phyloP scores from a whole-genome alignment of 306 rosid genomes.

The Chamaecrista fasciculata region DNA sequence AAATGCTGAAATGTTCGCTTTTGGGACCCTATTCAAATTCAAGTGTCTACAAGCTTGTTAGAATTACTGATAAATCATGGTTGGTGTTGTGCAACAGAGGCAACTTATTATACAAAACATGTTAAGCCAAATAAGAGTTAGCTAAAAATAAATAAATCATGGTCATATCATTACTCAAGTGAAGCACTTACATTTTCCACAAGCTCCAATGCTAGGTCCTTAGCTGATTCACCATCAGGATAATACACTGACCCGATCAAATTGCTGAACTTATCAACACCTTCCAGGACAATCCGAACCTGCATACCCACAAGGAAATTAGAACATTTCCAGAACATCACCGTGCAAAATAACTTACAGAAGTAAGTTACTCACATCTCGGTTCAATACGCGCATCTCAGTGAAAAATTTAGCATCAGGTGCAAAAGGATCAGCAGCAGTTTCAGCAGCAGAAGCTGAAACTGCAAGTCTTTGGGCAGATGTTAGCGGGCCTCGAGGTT shows the following conservation, averaged over 20 bases:
- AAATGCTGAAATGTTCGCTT: neutral
- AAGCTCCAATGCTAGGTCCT: constrained; percentile 92
- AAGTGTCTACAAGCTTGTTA: constrained; percentile 11
- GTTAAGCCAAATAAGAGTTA: neutral
- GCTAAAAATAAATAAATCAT: constrained; percentile 13
- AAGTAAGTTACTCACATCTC: constrained; percentile 59
- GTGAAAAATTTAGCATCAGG: constrained; percentile 88
- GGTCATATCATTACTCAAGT: constrained; percentile 8
- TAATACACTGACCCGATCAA: constrained; percentile 93
- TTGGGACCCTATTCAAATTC: constrained; percentile 1
- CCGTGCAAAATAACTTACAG: constrained; percentile 10
- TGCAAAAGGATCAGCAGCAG: constrained; percentile 77
- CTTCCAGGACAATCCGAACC: constrained; percentile 96
- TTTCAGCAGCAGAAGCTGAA: constrained; percentile 61
- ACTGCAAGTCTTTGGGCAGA: constrained; percentile 94
- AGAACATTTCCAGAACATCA: constrained; percentile 26
- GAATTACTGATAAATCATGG: constrained; percentile 28
- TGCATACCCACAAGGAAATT: constrained; percentile 43
- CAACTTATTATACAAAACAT: constrained; percentile 18
- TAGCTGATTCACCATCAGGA: constrained; percentile 91
- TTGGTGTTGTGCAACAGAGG: constrained; percentile 7
- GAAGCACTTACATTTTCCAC: constrained; percentile 69
- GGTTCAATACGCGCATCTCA: constrained; percentile 84
- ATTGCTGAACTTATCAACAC: constrained; percentile 92
- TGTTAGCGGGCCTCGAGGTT: constrained; percentile 74